phyloP scores from a whole-genome alignment of 768 basidiomycete genomes.

The Tulasnella sp. region DNA sequence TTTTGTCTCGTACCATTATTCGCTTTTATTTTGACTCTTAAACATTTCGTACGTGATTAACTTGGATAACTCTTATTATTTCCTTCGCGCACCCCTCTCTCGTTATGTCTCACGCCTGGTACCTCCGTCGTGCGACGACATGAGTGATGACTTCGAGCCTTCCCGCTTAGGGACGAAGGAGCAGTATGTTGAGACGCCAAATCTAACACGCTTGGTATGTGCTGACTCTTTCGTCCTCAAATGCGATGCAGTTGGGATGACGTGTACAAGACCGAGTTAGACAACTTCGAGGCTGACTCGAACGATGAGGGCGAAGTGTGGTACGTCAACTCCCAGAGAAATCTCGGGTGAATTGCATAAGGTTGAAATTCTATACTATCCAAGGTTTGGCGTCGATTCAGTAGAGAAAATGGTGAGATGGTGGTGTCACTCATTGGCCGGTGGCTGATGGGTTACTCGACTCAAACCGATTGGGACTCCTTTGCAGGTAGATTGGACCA shows the following conservation, averaged over 20 bases:
- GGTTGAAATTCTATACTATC: too few relatives aligned
- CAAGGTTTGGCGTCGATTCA: slow-evolving; percentile 69
- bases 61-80: too few relatives aligned
- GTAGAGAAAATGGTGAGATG: slow-evolving; percentile 56
- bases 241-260: slow-evolving; percentile 52
- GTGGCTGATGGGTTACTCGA: neutral
- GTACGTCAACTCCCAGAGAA: slow-evolving; percentile 32
- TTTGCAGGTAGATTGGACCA: slow-evolving; percentile 40
- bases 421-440: neutral
- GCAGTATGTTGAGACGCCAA: slow-evolving; percentile 40
- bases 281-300: slow-evolving; percentile 54
- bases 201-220: neutral
- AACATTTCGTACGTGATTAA: too few relatives aligned
- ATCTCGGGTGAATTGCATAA: neutral
- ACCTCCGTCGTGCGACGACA: slow-evolving; percentile 23
- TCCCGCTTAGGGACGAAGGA: slow-evolving; percentile 71
- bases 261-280: slow-evolving; percentile 59
- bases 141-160: slow-evolving; percentile 34
- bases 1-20: too few relatives aligned
- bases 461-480: neutral
- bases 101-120: too few relatives aligned
- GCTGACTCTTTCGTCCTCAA: neutral
- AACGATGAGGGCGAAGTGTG: slow-evolving; percentile 82
- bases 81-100: too few relatives aligned
- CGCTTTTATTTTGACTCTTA: too few relatives aligned